phyloP scores from a whole-genome alignment of 257 asterid species.

The Solanum clarkiae region DNA sequence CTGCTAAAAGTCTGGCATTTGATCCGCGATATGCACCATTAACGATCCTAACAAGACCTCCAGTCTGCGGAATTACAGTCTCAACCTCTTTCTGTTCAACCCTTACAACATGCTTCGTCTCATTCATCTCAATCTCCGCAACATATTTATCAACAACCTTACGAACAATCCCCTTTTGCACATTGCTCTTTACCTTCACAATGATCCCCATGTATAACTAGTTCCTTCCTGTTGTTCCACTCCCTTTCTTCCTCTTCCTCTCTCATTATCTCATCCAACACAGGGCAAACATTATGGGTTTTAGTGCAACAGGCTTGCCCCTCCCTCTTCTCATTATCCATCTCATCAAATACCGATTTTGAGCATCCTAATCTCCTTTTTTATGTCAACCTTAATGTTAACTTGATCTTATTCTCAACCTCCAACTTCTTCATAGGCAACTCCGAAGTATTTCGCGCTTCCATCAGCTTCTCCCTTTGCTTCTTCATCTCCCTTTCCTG shows the following conservation, averaged over 20 bases:
- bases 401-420: constrained; percentile 43
- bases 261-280: constrained; percentile 72
- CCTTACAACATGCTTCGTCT: constrained; percentile 71
- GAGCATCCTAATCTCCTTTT: constrained; percentile 36
- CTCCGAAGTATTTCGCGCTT: constrained; percentile 4
- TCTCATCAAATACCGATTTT: constrained; percentile 40
- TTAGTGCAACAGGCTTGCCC: neutral
- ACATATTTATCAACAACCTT: constrained; percentile 71
- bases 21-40: constrained; percentile 89
- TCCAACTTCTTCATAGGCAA: constrained; percentile 38
- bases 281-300: constrained; percentile 22
- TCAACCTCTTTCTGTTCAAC: constrained; percentile 93
- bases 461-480: constrained; percentile 57
- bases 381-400: constrained; percentile 38
- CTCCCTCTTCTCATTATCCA: constrained; percentile 24
- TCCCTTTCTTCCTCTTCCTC: constrained; percentile 83
- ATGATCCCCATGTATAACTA: constrained; percentile 74
- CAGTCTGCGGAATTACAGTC: constrained; percentile 91
- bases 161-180: constrained; percentile 68
- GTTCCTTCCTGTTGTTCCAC: constrained; percentile 73
- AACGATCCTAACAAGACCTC: constrained; percentile 76
- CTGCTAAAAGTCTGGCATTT: constrained; percentile 49
- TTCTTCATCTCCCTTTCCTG: constrained; percentile 73
- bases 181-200: constrained; percentile 87
- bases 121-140: constrained; percentile 92